Evolutionary conservation across 1,139 yeast genomes (phyloP).

Genomic region (Yamadazyma pseudoaaseri): DNA sequence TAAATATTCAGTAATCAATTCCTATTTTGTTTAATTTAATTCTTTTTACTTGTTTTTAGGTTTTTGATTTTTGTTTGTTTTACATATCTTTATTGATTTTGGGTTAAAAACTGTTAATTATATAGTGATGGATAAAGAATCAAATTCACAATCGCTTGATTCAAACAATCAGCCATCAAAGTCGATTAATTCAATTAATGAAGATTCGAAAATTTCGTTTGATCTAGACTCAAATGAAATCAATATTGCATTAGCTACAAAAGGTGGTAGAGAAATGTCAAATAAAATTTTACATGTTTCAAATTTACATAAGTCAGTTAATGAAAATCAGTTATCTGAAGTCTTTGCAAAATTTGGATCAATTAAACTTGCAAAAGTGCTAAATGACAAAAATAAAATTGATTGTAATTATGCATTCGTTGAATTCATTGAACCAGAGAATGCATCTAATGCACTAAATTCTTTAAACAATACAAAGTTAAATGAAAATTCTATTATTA

Average conservation of each 20-base stretch:
- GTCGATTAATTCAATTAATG: no score
- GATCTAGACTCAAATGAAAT: no score
- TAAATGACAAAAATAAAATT: constrained; percentile 71
- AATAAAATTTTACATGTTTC: constrained; percentile 76
- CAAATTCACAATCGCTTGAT: no score
- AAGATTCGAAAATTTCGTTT: no score
- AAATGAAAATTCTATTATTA: constrained; percentile 54
- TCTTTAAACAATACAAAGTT: constrained; percentile 57
- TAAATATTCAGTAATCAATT: no score
- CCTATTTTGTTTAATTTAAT: no score
- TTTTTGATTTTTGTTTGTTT: no score
- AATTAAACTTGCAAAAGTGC: constrained; percentile 60
- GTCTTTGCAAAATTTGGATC: constrained; percentile 63
- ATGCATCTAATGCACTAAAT: constrained; percentile 64
- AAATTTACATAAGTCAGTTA: constrained; percentile 61
- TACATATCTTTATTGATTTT: no score
- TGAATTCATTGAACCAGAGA: constrained; percentile 59
- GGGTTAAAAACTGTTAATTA: no score
- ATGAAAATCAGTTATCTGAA: constrained; percentile 61
- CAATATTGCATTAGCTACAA: constrained; percentile 58
- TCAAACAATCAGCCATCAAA: no score
- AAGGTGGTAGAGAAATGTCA: constrained; percentile 81
- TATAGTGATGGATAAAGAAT: no score
- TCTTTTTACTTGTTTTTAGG: no score
- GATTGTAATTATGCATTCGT: constrained; percentile 84